Conservation (phyloP, 345 rosid genomes). For the Hypericum perforatum region DNA sequence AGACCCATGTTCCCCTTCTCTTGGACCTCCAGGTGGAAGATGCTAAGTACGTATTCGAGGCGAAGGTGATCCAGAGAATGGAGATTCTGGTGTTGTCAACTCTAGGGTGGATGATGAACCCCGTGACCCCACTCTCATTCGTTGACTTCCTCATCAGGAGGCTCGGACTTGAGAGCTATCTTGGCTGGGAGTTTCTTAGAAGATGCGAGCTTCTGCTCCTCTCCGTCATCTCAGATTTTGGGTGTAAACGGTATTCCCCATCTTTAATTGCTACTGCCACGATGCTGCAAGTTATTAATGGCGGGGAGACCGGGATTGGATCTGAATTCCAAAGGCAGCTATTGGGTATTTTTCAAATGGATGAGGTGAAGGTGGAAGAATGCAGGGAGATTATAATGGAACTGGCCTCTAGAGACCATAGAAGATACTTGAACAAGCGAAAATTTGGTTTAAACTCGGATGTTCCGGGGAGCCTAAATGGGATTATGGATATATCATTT, state of each 20-base stretch:
- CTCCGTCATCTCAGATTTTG: slow-evolving; percentile 55
- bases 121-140: slow-evolving; percentile 72
- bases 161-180: slow-evolving; percentile 47
- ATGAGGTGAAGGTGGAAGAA: slow-evolving; percentile 44
- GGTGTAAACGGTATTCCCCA: slow-evolving; percentile 59
- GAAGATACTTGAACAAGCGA: too few relatives aligned
- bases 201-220: slow-evolving; percentile 58
- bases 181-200: slow-evolving; percentile 61
- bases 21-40: slow-evolving; percentile 77
- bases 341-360: slow-evolving; percentile 40
- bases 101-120: slow-evolving; percentile 89
- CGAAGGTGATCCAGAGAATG: slow-evolving; percentile 63
- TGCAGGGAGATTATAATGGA: slow-evolving; percentile 48
- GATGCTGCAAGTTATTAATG: slow-evolving; percentile 61
- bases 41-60: slow-evolving; percentile 59
- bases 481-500: too few relatives aligned
- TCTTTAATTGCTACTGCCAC: slow-evolving; percentile 80
- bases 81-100: slow-evolving; percentile 79
- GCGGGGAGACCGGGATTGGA: slow-evolving; percentile 41
- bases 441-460: too few relatives aligned
- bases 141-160: slow-evolving; percentile 62
- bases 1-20: too few relatives aligned
- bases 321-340: slow-evolving; percentile 45
- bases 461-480: too few relatives aligned
- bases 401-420: too few relatives aligned